Conservation (phyloP, 768 basidiomycete genomes). For the Trametes cubensis region DNA sequence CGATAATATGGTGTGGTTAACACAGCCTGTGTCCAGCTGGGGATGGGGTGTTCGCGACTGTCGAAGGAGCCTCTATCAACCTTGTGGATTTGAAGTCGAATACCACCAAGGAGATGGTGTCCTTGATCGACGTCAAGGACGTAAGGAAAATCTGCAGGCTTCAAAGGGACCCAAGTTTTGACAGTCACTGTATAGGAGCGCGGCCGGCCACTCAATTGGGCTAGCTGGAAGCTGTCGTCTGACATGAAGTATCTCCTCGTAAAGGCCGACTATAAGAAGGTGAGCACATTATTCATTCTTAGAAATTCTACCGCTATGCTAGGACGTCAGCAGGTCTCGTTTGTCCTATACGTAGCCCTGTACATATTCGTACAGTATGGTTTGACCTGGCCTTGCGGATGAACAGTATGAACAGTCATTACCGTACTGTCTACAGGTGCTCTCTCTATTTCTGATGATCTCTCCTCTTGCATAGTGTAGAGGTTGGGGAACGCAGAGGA, state of each 20-base stretch:
- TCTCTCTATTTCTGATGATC: too few relatives aligned
- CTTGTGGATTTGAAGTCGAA: constrained; percentile 84
- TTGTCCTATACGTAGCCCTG: too few relatives aligned
- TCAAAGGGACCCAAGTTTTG: neutral
- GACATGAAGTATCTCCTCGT: constrained; percentile 91
- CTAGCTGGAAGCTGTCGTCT: constrained; percentile 80
- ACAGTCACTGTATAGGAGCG: constrained; percentile 45
- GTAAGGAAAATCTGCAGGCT: constrained; percentile 42
- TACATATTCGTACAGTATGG: too few relatives aligned
- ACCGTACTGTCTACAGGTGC: too few relatives aligned
- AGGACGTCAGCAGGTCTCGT: too few relatives aligned
- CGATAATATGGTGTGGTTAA: neutral
- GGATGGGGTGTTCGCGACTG: constrained; percentile 86
- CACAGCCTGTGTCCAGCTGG: constrained; percentile 58
- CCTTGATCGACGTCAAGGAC: constrained; percentile 60
- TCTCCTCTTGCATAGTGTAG: too few relatives aligned
- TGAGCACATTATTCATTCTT: constrained; percentile 29
- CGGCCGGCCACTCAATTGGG: constrained; percentile 53
- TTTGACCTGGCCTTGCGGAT: too few relatives aligned
- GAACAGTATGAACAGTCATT: too few relatives aligned
- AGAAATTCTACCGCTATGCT: neutral
- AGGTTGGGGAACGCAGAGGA: too few relatives aligned
- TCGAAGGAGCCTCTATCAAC: constrained; percentile 63
- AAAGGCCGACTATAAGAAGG: constrained; percentile 75
- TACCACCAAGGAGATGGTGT: constrained; percentile 62